A percentile compares a stretch with the other conserved stretches of the same genome.
These are phyloP conservation scores for Cyclotella baltica DNA, from an alignment of 108 stramenopile genomes.

Conservation along the genomic window DNA sequence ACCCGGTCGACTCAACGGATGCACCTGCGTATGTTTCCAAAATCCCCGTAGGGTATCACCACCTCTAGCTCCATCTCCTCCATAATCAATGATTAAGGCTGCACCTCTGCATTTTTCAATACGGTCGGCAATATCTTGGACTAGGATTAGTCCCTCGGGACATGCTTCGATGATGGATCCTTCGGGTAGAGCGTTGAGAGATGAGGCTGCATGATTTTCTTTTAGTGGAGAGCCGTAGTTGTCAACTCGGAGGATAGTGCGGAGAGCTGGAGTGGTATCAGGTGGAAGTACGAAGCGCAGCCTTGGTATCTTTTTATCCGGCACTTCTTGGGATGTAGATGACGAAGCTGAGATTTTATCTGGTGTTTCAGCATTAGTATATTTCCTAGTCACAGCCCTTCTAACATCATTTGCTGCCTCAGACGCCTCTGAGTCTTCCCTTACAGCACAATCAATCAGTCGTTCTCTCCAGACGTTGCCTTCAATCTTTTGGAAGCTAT, in stretches of 20 bases:
- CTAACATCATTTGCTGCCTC: constrained; percentile 26
- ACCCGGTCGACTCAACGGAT: constrained; percentile 87
- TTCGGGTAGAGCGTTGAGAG: constrained; percentile 44
- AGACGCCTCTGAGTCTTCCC: constrained; percentile 48
- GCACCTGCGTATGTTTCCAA: constrained; percentile 86
- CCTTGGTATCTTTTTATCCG: constrained; percentile 59
- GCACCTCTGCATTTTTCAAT: constrained; percentile 80
- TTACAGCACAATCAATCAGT: constrained; percentile 87
- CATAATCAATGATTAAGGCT: constrained; percentile 97
- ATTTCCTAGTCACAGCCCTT: constrained; percentile 29
- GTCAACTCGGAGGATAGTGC: constrained; percentile 65
- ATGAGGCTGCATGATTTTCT: constrained; percentile 32
- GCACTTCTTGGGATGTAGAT: neutral
- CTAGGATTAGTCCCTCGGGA: constrained; percentile 87
- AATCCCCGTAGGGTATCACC: constrained; percentile 93
- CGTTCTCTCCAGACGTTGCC: constrained; percentile 95
- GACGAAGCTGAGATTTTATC: neutral
- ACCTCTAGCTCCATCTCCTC: constrained; percentile 81
- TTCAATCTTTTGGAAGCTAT: constrained; percentile 89
- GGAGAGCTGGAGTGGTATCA: constrained; percentile 77
- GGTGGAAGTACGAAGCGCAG: constrained; percentile 87
- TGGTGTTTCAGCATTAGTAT: constrained; percentile 24
- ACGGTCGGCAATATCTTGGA: constrained; percentile 86
- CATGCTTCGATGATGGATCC: constrained; percentile 94
- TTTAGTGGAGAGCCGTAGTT: constrained; percentile 43